phyloP scores from a whole-genome alignment of 768 basidiomycete genomes.

The Lentinus tigrinus region DNA sequence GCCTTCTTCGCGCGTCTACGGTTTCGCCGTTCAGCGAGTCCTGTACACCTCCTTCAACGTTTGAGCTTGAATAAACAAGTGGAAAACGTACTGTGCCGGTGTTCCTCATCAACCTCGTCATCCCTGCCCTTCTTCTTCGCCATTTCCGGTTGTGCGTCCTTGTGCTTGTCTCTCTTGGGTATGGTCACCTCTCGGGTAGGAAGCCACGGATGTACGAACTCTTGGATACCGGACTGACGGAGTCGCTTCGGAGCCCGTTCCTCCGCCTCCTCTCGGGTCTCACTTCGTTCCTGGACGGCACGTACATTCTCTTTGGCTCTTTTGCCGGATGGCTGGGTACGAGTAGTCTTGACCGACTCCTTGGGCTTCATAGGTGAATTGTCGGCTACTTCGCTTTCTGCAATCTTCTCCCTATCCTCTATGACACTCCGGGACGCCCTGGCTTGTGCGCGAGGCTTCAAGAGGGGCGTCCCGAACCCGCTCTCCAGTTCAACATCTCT shows the following conservation, averaged over 20 bases:
- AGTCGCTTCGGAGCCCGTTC: neutral
- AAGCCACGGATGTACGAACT: neutral
- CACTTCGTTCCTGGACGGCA: neutral
- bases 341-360: neutral
- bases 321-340: neutral
- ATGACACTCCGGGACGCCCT: no score
- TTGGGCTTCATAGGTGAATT: neutral
- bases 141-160: neutral
- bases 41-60: constrained; percentile 33
- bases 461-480: constrained; percentile 13
- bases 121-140: neutral
- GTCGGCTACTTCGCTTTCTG: no score
- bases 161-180: neutral
- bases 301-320: neutral
- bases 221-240: neutral
- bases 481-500: constrained; percentile 3
- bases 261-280: no score
- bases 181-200: neutral
- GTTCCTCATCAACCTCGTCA: neutral
- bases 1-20: constrained; percentile 58
- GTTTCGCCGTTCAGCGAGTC: constrained; percentile 63
- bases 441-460: constrained; percentile 16
- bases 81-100: neutral
- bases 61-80: no score
- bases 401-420: no score